These are phyloP conservation scores for Tetracentron sinense DNA, from an alignment of 164 flowering plant genomes.

Conservation along the genomic window DNA sequence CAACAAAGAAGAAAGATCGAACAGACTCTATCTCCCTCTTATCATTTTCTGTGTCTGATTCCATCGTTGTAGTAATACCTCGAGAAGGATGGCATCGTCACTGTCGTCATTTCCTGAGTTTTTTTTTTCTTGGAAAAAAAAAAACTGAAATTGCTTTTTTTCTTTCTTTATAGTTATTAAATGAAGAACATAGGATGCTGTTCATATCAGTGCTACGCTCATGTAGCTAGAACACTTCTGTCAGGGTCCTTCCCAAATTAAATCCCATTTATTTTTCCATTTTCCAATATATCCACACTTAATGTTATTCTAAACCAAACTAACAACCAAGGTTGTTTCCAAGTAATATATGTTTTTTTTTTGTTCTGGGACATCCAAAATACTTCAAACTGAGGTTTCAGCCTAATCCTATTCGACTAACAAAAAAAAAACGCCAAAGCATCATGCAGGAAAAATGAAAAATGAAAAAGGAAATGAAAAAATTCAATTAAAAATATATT, in stretches of 20 bases:
- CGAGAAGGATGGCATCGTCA: constrained; percentile 14
- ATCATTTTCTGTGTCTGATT: neutral
- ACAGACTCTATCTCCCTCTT: constrained; percentile 7
- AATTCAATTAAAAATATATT: too few species aligned
- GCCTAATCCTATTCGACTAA: too few species aligned
- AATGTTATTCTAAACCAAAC: too few species aligned
- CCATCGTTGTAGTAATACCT: neutral
- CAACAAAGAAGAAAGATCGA: too few species aligned
- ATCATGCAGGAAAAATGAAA: too few species aligned
- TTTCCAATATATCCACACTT: too few species aligned
- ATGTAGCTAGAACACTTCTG: constrained; percentile 27
- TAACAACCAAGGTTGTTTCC: too few species aligned
- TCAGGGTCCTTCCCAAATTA: constrained; percentile 15
- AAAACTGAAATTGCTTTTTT: neutral
- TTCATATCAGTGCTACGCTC: constrained; percentile 37
- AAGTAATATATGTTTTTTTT: too few species aligned
- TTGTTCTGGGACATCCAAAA: too few species aligned
- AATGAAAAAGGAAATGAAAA: too few species aligned
- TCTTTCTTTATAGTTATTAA: neutral
- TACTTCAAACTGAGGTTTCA: too few species aligned
- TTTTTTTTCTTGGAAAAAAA: neutral
- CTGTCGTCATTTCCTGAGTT: constrained; percentile 18
- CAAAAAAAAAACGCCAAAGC: too few species aligned
- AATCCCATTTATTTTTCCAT: neutral
- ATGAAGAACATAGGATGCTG: constrained; percentile 46